phyloP scores from a whole-genome alignment of 2,329 filamentous ascomycete species.

The Colletotrichum falcatum region DNA sequence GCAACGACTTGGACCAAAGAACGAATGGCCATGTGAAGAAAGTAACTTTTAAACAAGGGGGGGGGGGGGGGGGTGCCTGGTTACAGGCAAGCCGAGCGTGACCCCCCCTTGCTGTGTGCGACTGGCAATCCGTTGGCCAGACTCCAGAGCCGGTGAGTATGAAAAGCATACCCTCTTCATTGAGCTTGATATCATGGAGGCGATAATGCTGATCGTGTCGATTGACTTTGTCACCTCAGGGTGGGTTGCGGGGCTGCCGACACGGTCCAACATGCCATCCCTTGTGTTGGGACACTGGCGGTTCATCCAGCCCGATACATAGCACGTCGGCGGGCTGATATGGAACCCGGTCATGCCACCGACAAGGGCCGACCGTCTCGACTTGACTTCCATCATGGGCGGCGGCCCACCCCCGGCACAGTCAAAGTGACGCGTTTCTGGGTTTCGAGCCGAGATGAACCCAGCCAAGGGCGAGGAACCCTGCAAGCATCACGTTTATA shows the following conservation, averaged over 20 bases:
- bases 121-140: not conserved
- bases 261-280: constrained; percentile 11
- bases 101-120: not conserved
- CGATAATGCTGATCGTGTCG: not conserved
- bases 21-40: not conserved
- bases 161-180: too few species aligned
- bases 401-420: not conserved
- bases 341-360: constrained; percentile 9
- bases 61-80: too few species aligned
- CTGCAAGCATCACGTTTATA: not conserved
- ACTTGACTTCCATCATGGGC: not conserved
- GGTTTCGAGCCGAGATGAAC: constrained; percentile 1
- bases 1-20: not conserved
- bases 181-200: not conserved
- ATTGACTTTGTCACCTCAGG: not conserved
- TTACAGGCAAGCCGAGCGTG: not conserved
- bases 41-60: not conserved
- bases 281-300: not conserved
- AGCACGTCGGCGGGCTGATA: not conserved
- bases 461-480: constrained; percentile 4
- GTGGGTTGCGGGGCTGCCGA: constrained; percentile 20
- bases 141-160: not conserved
- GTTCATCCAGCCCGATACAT: constrained; percentile 19
- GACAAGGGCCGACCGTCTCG: constrained; percentile 12
- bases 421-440: constrained; percentile 7